A percentile compares a stretch with the other conserved stretches of the same genome.
Evolutionary conservation across 1,284 basidiomycete genomes (phyloP).

Genomic region (Hemileia vastatrix): DNA sequence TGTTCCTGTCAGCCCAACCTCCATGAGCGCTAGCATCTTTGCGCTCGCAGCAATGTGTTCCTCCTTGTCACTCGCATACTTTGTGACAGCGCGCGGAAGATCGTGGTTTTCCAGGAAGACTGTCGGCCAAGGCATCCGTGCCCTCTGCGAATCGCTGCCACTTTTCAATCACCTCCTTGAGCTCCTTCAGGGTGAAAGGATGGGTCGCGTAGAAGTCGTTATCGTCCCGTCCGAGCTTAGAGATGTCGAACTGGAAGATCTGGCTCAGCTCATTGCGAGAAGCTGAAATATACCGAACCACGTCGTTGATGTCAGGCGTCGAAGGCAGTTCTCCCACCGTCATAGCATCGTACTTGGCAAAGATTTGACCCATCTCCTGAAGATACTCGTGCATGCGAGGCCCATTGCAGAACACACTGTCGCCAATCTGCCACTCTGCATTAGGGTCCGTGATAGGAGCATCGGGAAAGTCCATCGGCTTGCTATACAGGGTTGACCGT

Average conservation of each 20-base stretch:
- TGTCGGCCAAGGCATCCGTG: too few relatives aligned
- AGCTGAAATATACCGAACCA: neutral
- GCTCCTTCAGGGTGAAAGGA: neutral
- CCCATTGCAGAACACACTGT: conserved; percentile 56
- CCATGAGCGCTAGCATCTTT: conserved; percentile 57
- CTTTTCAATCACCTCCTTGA: conserved; percentile 7
- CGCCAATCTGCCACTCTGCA: conserved; percentile 54
- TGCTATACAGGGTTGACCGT: conserved; percentile 63
- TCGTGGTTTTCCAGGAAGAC: conserved; percentile 70
- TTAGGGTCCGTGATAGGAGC: conserved; percentile 53
- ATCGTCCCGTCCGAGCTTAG: too few relatives aligned
- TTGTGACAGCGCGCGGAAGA: conserved; percentile 55
- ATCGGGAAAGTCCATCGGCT: conserved; percentile 56
- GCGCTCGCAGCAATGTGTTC: conserved; percentile 53
- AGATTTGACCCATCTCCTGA: conserved; percentile 57
- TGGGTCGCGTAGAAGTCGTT: too few relatives aligned
- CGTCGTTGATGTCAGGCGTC: too few relatives aligned
- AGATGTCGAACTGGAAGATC: neutral
- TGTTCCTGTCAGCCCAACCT: conserved; percentile 57
- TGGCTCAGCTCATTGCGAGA: neutral
- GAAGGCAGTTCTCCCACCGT: conserved; percentile 61
- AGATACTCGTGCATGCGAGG: conserved; percentile 60
- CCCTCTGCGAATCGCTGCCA: neutral
- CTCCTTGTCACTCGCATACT: conserved; percentile 56
- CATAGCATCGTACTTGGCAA: conserved; percentile 48